Base-by-base conservation (phyloP, 2,329 filamentous ascomycete genomes). In the Blastomyces silverae region DNA sequence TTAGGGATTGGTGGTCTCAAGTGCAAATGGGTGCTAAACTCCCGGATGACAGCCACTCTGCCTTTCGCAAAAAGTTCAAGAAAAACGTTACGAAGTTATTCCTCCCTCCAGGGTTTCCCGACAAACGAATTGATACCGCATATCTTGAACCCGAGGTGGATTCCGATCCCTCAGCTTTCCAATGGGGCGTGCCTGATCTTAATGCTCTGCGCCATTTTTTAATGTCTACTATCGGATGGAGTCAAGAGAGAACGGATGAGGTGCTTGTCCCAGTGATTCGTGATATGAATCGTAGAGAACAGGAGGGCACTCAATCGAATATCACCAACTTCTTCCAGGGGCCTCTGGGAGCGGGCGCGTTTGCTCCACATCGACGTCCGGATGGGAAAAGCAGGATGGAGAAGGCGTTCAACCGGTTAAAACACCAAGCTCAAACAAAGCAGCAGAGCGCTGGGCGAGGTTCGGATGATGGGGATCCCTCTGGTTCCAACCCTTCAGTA, bases 111-210 rank as follows among this genome's bases (percentile, higher is more conserved):
- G 82, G 82, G 0, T 99, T 97, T 70, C 94, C 95, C 0, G 90
- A 88, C 70, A 75, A 84, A 0, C 86, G 88, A 1, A 92, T 99
- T 15, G 87, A 87, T 65, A 84, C 89, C 11, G 94, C 95, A 1
- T 99, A 99, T 74, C 79, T 93, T 0, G 77, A 89, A 3, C 94
- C 94, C 0, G 90, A 95, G 69, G 93, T 97, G 13, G 94, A 99
- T 75, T 80, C 78, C 62, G 88, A 87, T 69, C 83, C 89, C 0
- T 88, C 94, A 70, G 79, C 82, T 0, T 99, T 99, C 73, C 90
- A 94, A 74, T 99, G 95, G 94, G 94, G 94, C 39, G 90, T 97
- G 0, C 94, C 94, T 0, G 93, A 99, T 73, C 82, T 99, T 0
- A 90, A 94, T 66, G 90, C 91, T 0, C 79, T 99, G 67, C 81